These are phyloP conservation scores for Epichloe hybrida DNA, from an alignment of 2,329 filamentous ascomycete genomes.

Conservation along the genomic window DNA sequence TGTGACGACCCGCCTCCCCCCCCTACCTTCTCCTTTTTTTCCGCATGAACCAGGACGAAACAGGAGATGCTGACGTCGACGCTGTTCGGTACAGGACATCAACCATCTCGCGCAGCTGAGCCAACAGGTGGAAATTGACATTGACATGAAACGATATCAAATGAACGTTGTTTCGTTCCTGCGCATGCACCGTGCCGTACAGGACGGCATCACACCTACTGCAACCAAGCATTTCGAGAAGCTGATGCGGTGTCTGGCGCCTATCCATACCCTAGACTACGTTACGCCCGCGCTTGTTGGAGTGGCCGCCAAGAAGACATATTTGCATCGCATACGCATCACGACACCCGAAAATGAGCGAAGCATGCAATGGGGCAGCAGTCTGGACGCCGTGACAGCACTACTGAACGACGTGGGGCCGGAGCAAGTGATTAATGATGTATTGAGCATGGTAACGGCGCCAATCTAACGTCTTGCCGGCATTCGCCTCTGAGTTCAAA, in stretches of 20 bases:
- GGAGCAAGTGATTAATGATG: conserved; percentile 52
- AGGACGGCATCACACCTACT: conserved; percentile 59
- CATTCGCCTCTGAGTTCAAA: not conserved
- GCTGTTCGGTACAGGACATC: conserved; percentile 31
- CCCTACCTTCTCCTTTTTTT: no score
- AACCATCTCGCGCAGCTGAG: conserved; percentile 45
- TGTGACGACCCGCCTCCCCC: conserved; percentile 18
- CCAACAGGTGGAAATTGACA: conserved; percentile 47
- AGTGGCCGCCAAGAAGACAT: conserved; percentile 75
- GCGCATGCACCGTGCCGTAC: conserved; percentile 74
- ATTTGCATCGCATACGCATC: conserved; percentile 68
- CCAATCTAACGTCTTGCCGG: not conserved
- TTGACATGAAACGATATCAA: conserved; percentile 72
- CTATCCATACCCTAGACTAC: conserved; percentile 68
- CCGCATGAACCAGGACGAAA: not conserved
- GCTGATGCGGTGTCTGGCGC: conserved; percentile 59
- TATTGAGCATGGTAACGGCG: conserved; percentile 41
- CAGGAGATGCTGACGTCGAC: not conserved
- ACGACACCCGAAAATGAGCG: conserved; percentile 59
- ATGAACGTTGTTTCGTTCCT: conserved; percentile 82
- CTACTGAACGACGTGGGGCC: conserved; percentile 49
- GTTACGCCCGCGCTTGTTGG: conserved; percentile 73
- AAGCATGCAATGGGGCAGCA: conserved; percentile 89
- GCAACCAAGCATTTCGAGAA: conserved; percentile 67
- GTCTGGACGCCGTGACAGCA: conserved; percentile 51